Evolutionary conservation across 2,329 filamentous ascomycete genomes (phyloP), one percentile per base, ranked within the genome.

Genomic region (Exophiala bonariae): DNA sequence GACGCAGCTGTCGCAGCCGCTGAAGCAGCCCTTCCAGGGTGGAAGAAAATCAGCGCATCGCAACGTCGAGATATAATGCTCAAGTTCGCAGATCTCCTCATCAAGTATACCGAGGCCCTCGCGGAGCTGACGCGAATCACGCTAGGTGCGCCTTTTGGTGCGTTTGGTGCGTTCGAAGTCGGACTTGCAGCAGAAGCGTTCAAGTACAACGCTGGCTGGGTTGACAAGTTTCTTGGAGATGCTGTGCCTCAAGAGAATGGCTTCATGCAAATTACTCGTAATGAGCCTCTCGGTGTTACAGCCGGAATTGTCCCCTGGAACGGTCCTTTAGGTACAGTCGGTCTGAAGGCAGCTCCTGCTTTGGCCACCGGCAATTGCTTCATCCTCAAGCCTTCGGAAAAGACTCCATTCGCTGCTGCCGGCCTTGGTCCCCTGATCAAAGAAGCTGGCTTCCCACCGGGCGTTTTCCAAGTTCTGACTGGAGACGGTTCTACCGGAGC

Each of bases 161-260:
- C 69, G 1, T 74, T 76, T 47, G 73, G 73, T 11, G 63, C 65
- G 17, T 73, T 74, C 36, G 73, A 75, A 57, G 62, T 71, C 36
- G 67, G 58, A 4, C 54, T 67, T 59, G 22, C 22, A 5, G 44
- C 44, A 34, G 44, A 47, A 17, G 35, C 35, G 10, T 37, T 37
- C 18, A 37, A 22, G 19, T 96, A 91, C 75, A 93, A 91, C 62
- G 89, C 80, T 64, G 89, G 90, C 53, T 95, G 87, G 85, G 87
- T 89, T 62, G 89, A 96, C 78, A 96, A 95, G 83, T 84, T 93
- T 57, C 79, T 83, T 69, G 89, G 89, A 69, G 89, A 90, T 77
- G 89, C 89, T 48, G 83, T 93, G 54, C 85, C 89, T 59, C 85
- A 83, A 87, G 57, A 72, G 57, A 79, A 80, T 38, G 84, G 87